Conservation (phyloP, 306 rosid species). For the Quercus parvula region DNA sequence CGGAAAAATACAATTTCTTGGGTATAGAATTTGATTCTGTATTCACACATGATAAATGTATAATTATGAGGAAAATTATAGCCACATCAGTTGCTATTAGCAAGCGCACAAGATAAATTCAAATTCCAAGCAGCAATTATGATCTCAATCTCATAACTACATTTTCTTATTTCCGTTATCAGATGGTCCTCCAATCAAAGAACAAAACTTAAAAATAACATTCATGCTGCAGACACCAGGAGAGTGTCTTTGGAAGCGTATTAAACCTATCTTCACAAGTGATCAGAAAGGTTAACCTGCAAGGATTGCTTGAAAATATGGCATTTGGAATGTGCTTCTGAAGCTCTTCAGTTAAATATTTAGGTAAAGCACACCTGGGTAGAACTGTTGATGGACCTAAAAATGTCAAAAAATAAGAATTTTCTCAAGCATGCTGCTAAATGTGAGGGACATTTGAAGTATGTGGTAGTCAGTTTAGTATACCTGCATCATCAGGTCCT, state of each 20-base stretch:
- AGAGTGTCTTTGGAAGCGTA: background rate
- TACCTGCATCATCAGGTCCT: conserved; percentile 96
- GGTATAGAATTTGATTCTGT: conserved; percentile 76
- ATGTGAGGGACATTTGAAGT: background rate
- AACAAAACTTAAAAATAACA: background rate
- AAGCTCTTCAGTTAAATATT: conserved; percentile 80
- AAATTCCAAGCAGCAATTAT: conserved; percentile 1
- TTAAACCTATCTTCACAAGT: background rate
- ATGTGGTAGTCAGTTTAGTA: conserved; percentile 10
- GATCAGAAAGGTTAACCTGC: conserved; percentile 58
- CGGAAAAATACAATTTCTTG: conserved; percentile 88
- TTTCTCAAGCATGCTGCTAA: background rate
- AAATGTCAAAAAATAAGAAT: background rate
- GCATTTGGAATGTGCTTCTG: conserved; percentile 71
- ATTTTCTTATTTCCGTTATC: background rate
- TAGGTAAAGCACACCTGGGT: conserved; percentile 77
- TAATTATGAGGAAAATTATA: conserved; percentile 18
- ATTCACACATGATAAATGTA: conserved; percentile 16
- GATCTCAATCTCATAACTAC: background rate
- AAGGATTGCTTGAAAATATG: conserved; percentile 88
- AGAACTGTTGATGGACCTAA: conserved; percentile 78
- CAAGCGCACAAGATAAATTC: background rate
- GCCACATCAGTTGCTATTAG: conserved; percentile 10
- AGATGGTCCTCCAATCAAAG: background rate
- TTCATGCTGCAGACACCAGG: background rate